Conservation (phyloP, 1,284 basidiomycete species). For the Ustilago trichophora region DNA sequence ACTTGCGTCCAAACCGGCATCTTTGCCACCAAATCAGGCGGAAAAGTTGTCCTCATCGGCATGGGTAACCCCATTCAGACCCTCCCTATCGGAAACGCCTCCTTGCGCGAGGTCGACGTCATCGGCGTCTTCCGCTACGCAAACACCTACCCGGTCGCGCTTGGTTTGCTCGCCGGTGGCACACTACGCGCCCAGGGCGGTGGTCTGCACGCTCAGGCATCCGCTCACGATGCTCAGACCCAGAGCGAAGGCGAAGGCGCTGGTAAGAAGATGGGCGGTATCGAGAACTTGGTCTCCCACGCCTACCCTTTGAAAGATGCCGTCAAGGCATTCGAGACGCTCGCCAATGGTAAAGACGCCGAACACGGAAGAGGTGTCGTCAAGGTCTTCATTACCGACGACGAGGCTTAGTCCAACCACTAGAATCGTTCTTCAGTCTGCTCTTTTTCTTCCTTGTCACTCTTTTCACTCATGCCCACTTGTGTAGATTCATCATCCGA, state of each 20-base stretch:
- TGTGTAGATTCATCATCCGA: not conserved
- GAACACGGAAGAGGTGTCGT: conserved; percentile 45
- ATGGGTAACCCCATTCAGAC: conserved; percentile 86
- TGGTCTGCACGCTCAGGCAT: conserved; percentile 23
- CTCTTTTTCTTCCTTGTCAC: not conserved
- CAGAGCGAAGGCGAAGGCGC: conserved; percentile 15
- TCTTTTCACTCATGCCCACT: not conserved
- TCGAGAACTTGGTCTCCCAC: conserved; percentile 56
- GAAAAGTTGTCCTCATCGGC: conserved; percentile 89
- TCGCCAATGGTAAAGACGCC: conserved; percentile 41
- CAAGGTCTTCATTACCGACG: conserved; percentile 57
- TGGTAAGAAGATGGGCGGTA: conserved; percentile 41
- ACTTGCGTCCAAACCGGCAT: conserved; percentile 66
- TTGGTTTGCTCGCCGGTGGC: conserved; percentile 49
- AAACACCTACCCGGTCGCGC: conserved; percentile 85
- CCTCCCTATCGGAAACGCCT: conserved; percentile 79
- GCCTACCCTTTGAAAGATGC: conserved; percentile 42
- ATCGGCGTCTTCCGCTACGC: conserved; percentile 81
- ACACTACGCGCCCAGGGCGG: conserved; percentile 40
- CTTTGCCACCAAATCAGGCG: conserved; percentile 77
- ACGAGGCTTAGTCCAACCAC: conserved; percentile 20
- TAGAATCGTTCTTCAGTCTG: too few relatives aligned
- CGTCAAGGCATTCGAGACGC: conserved; percentile 47
- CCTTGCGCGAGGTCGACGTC: conserved; percentile 89
- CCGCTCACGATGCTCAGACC: not conserved